Evolutionary conservation across 23 red algal species (phyloP).

Genomic region (Gracilaria gracilis): DNA sequence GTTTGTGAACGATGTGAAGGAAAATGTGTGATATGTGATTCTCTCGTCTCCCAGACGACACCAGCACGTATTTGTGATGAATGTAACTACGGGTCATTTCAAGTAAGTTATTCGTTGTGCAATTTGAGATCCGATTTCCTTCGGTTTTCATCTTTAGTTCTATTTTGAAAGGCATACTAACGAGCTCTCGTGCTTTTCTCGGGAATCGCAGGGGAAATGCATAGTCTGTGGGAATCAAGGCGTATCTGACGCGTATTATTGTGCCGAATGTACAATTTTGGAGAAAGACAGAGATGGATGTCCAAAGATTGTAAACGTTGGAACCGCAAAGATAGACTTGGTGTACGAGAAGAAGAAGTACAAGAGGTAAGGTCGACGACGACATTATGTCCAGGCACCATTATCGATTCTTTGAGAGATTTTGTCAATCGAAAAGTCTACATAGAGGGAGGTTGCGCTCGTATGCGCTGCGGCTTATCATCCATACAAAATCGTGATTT

Average conservation of each 20-base stretch:
- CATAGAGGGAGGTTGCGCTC: neutral
- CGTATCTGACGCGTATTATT: constrained; percentile 92
- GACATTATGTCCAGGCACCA: neutral
- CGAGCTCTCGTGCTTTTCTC: neutral
- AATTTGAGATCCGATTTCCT: neutral
- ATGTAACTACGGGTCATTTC: constrained; percentile 81
- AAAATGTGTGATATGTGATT: constrained; percentile 93
- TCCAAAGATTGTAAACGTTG: constrained; percentile 93
- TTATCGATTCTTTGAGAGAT: neutral
- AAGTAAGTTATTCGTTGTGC: constrained; percentile 22
- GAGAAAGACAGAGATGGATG: constrained; percentile 94
- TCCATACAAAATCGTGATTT: neutral
- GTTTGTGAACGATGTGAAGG: constrained; percentile 90
- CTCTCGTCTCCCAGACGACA: constrained; percentile 75
- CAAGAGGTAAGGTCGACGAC: constrained; percentile 46
- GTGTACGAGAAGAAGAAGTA: constrained; percentile 93
- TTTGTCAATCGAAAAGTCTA: neutral
- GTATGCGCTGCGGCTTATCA: neutral
- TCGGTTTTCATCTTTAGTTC: constrained; percentile 13
- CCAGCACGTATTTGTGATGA: constrained; percentile 90
- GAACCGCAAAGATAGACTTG: constrained; percentile 87
- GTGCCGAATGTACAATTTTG: constrained; percentile 82
- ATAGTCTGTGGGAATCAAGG: constrained; percentile 87
- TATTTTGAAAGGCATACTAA: neutral
- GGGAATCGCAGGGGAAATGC: constrained; percentile 65